Conservation (phyloP, 305 asterid species). For the Plantago rigida region DNA sequence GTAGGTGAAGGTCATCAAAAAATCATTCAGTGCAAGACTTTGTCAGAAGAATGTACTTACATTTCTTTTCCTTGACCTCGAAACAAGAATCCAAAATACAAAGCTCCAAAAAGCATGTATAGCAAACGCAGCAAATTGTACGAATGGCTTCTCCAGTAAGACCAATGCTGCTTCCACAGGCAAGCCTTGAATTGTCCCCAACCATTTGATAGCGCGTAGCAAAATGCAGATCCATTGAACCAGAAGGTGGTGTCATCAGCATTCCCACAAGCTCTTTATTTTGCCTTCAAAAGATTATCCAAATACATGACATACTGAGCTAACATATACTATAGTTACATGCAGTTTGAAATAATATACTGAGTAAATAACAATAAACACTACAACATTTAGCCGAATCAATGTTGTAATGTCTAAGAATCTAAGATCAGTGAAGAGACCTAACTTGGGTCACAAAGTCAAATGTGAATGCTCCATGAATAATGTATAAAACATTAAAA, state of each 20-base stretch:
- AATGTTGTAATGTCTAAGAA: too few relatives aligned
- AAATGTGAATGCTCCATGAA: background rate
- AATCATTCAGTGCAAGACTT: background rate
- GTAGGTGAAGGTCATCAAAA: too few relatives aligned
- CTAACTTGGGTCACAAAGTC: background rate
- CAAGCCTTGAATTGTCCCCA: constrained; percentile 60
- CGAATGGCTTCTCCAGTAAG: constrained; percentile 63
- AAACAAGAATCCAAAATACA: constrained; percentile 38
- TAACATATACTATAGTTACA: background rate
- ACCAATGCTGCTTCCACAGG: constrained; percentile 58
- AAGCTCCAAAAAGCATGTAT: constrained; percentile 31
- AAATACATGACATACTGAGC: background rate
- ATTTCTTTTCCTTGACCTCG: constrained; percentile 47
- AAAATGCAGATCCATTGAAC: constrained; percentile 44
- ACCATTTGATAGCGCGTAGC: constrained; percentile 33
- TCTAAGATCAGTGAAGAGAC: background rate
- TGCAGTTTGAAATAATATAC: background rate
- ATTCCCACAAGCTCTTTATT: constrained; percentile 38
- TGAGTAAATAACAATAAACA: background rate
- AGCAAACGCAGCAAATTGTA: constrained; percentile 45
- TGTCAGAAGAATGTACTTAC: constrained; percentile 25
- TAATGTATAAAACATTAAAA: too few relatives aligned
- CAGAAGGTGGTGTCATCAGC: constrained; percentile 38
- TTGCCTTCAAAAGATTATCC: constrained; percentile 23
- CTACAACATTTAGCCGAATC: background rate